Conservation (phyloP, 495 filamentous ascomycete genomes). For the Hypoxylon rickii region DNA sequence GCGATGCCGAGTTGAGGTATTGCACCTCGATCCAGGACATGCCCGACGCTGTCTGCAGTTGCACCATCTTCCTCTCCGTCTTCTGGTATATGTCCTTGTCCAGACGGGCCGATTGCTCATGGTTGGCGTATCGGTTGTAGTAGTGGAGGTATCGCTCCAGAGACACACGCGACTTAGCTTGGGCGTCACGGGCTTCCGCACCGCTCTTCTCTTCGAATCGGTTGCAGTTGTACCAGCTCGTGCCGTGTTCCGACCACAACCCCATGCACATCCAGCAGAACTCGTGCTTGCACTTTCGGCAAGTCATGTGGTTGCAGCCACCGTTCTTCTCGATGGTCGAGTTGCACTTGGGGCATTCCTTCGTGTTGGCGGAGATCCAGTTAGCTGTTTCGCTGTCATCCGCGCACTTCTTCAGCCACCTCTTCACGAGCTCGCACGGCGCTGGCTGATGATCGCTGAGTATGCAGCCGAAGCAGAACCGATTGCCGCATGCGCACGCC, state of each 20-base stretch:
- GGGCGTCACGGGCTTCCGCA: constrained; percentile 82
- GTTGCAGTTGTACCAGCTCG: constrained; percentile 99
- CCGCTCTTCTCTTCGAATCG: constrained; percentile 95
- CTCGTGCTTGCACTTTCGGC: constrained; percentile 96
- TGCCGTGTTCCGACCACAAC: constrained; percentile 96
- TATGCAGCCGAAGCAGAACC: constrained; percentile 97
- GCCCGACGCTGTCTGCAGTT: constrained; percentile 86
- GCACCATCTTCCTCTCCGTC: constrained; percentile 98
- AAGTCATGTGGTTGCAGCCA: constrained; percentile 99
- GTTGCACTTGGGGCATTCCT: constrained; percentile 93
- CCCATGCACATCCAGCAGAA: constrained; percentile 99
- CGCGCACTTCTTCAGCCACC: constrained; percentile 97
- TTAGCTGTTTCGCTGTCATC: constrained; percentile 98
- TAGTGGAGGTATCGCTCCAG: constrained; percentile 96
- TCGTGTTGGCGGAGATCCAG: constrained; percentile 99
- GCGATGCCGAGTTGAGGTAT: constrained; percentile 89
- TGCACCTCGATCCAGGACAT: constrained; percentile 99
- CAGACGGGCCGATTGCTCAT: constrained; percentile 95
- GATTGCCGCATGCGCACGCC: constrained; percentile 76
- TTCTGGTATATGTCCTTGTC: constrained; percentile 95
- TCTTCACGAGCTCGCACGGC: constrained; percentile 89
- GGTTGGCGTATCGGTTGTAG: constrained; percentile 98
- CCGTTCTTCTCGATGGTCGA: constrained; percentile 99
- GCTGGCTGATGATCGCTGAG: constrained; percentile 90
- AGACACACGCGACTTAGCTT: constrained; percentile 85